Percentiles rank a stretch among this genome's conserved stretches.
phyloP scores from a whole-genome alignment of 1,139 yeast genomes.

The Keqinozyma sinolaborantium region DNA sequence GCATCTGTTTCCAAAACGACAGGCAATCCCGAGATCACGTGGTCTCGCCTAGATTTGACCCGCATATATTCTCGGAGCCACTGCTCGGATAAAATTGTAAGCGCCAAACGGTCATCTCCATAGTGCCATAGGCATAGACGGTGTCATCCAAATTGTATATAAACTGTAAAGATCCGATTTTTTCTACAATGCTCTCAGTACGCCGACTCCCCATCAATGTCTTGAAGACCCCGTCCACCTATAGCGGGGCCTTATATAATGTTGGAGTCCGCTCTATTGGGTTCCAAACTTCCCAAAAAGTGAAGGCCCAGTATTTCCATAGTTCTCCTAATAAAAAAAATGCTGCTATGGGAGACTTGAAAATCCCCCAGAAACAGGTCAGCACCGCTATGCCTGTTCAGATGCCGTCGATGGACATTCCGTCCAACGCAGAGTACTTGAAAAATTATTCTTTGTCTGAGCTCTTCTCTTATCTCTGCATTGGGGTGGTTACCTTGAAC shows the following conservation, averaged over 20 bases:
- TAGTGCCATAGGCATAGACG: too few relatives aligned
- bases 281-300: too few relatives aligned
- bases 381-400: neutral
- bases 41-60: neutral
- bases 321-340: slow-evolving; percentile 7
- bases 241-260: too few relatives aligned
- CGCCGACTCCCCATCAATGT: too few relatives aligned
- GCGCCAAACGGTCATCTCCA: neutral
- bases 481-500: slow-evolving; percentile 65
- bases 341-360: neutral
- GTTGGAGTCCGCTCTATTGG: too few relatives aligned
- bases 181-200: too few relatives aligned
- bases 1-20: neutral
- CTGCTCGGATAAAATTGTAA: too few relatives aligned
- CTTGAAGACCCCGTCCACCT: too few relatives aligned
- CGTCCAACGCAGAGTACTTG: slow-evolving; percentile 22
- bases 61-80: too few relatives aligned
- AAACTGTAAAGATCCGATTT: too few relatives aligned
- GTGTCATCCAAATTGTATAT: too few relatives aligned
- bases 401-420: neutral
- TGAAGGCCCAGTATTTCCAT: slow-evolving; percentile 4
- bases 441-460: slow-evolving; percentile 35
- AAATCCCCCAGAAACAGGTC: slow-evolving; percentile 1
- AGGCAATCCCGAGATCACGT: neutral
- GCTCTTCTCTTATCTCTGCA: slow-evolving; percentile 58